phyloP scores from a whole-genome alignment of 2,329 filamentous ascomycete genomes.

The Diaporthe citrichinensis region DNA sequence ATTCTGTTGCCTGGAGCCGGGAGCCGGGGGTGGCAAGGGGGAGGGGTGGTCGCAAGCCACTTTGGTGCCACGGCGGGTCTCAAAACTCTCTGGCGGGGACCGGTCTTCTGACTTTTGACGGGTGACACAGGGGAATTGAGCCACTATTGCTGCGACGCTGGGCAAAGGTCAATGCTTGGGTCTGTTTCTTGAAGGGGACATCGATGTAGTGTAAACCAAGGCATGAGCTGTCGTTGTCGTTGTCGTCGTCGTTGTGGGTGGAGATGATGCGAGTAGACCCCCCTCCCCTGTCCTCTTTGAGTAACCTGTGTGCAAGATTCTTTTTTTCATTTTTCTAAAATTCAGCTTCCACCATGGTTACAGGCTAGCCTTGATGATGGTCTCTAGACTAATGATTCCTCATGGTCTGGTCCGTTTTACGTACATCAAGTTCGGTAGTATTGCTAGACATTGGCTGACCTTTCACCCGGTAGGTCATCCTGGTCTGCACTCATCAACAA shows the following conservation, averaged over 20 bases:
- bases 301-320: not conserved
- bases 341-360: not conserved
- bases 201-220: not conserved
- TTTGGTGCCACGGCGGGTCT: conserved; percentile 27
- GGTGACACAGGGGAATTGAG: not conserved
- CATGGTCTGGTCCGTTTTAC: conserved; percentile 15
- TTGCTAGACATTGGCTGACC: not conserved
- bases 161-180: not conserved
- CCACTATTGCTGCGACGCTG: not conserved
- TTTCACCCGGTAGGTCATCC: not conserved
- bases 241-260: not conserved
- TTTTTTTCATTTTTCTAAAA: not conserved
- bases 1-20: conserved; percentile 37
- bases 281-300: conserved; percentile 1
- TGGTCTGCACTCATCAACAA: conserved; percentile 27
- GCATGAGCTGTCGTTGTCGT: conserved; percentile 20
- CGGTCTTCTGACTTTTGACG: not conserved
- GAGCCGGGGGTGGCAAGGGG: conserved; percentile 5
- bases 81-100: not conserved
- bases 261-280: not conserved
- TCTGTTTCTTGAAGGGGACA: not conserved
- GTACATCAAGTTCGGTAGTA: not conserved
- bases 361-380: not conserved
- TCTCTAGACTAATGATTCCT: not conserved
- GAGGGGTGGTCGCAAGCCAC: conserved; percentile 21